phyloP scores from a whole-genome alignment of 768 basidiomycete species.

The Tricholoma terreum region DNA sequence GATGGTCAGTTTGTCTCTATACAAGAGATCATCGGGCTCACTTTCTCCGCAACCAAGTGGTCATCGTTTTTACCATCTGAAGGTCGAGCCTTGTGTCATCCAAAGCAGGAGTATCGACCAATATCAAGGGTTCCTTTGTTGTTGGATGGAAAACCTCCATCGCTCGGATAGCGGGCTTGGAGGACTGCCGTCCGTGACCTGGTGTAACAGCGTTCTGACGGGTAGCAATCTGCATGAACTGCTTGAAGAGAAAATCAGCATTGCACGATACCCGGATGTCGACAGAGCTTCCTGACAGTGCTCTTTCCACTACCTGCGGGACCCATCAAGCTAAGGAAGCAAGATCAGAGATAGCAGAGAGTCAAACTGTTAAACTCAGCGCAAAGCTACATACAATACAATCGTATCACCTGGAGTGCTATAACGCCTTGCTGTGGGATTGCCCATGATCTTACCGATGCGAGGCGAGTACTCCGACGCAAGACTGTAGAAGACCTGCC shows the following conservation, averaged over 20 bases:
- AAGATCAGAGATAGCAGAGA: neutral
- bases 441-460: neutral
- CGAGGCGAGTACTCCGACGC: neutral
- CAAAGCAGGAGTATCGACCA: slow-evolving; percentile 1
- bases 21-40: neutral
- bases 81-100: neutral
- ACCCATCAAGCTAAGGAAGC: neutral
- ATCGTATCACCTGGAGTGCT: neutral
- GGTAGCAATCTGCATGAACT: neutral
- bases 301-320: neutral
- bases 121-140: neutral
- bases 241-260: neutral
- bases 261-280: neutral
- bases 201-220: neutral
- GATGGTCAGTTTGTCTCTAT: neutral
- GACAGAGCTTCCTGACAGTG: neutral
- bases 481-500: neutral
- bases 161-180: neutral
- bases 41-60: neutral
- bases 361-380: neutral
- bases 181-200: neutral
- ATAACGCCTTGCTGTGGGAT: neutral
- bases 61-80: neutral
- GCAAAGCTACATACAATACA: neutral
- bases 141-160: neutral